A percentile compares a stretch with the other conserved stretches of the same genome.
phyloP scores from a whole-genome alignment of 108 stramenopile species.

The Conticribra guillardii region DNA sequence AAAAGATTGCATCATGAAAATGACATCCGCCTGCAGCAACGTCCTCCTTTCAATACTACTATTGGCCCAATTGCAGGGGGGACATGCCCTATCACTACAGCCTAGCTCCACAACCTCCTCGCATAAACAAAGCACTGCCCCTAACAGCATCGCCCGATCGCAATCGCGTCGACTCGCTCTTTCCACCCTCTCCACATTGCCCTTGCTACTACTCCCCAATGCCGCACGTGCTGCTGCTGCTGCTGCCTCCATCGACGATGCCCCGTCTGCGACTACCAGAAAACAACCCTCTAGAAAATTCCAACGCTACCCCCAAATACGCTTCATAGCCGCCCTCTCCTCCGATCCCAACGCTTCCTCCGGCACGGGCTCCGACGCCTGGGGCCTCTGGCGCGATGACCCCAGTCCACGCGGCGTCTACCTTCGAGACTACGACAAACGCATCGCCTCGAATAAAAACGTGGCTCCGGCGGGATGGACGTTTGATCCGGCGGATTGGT shows the following conservation, averaged over 20 bases:
- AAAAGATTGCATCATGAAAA: neutral
- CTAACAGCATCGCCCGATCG: neutral
- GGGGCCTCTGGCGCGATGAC: slow-evolving; percentile 85
- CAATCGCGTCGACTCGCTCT: neutral
- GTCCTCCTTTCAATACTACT: too few species aligned
- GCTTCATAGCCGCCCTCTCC: slow-evolving; percentile 84
- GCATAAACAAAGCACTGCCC: too few species aligned
- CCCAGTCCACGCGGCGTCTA: slow-evolving; percentile 87
- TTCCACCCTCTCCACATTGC: slow-evolving; percentile 4
- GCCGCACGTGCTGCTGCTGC: too few species aligned
- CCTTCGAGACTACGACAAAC: slow-evolving; percentile 62
- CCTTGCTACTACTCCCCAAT: slow-evolving; percentile 5
- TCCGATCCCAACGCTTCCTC: slow-evolving; percentile 65
- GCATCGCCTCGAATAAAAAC: slow-evolving; percentile 42
- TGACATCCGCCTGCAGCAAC: neutral
- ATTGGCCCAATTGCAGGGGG: too few species aligned
- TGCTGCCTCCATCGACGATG: neutral
- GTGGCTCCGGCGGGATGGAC: slow-evolving; percentile 84
- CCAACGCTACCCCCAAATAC: slow-evolving; percentile 64
- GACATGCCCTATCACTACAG: neutral
- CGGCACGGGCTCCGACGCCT: slow-evolving; percentile 64
- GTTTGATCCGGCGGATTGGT: slow-evolving; percentile 78
- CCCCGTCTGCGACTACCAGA: neutral
- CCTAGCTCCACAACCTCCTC: neutral
- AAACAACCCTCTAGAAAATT: slow-evolving; percentile 28